Conservation (phyloP, 352 stramenopile species). For the Blastocystis sp. region DNA sequence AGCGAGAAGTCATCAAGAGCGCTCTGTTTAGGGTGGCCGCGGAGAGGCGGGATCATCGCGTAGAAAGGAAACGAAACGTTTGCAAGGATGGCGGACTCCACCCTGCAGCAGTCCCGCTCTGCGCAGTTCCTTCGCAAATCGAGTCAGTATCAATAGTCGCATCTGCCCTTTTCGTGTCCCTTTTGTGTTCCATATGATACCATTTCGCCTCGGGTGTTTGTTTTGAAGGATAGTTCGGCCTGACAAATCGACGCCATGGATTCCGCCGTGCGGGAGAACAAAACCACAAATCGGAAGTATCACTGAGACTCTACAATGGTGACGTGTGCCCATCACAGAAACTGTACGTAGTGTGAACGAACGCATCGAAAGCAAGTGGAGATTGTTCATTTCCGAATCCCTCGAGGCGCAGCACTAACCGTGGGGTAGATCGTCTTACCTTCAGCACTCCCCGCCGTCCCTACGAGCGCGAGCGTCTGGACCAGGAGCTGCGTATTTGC, state of each 20-base stretch:
- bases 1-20: slow-evolving; percentile 28
- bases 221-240: background rate
- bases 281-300: background rate
- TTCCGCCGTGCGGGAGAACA: slow-evolving; percentile 35
- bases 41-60: background rate
- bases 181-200: background rate
- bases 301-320: slow-evolving; percentile 65
- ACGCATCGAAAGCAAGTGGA: background rate
- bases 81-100: background rate
- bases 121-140: slow-evolving; percentile 44
- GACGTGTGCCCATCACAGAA: slow-evolving; percentile 60
- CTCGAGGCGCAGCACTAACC: background rate
- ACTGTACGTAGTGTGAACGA: slow-evolving; percentile 5
- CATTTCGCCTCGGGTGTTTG: background rate
- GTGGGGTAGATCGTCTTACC: background rate
- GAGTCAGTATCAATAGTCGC: background rate
- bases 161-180: background rate
- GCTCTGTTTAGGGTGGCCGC: slow-evolving; percentile 18
- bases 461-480: background rate
- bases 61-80: slow-evolving; percentile 59
- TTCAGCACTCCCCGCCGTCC: background rate
- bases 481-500: background rate
- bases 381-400: background rate
- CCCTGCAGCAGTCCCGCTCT: slow-evolving; percentile 5
- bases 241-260: background rate